These are phyloP conservation scores for Botrytis galanthina DNA, from an alignment of 2,329 filamentous ascomycete genomes.

Conservation along the genomic window DNA sequence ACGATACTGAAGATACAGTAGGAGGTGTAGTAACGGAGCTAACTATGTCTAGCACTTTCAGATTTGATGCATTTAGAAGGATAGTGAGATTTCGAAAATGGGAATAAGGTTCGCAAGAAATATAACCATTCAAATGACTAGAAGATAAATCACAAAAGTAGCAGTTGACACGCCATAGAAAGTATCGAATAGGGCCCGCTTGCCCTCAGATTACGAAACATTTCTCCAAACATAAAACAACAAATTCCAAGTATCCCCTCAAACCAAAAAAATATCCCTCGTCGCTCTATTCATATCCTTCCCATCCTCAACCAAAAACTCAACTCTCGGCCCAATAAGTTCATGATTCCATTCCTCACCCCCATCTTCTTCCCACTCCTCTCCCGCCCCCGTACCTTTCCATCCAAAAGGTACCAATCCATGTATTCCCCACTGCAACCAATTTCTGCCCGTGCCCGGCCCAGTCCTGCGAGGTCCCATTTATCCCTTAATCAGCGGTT, in stretches of 20 bases:
- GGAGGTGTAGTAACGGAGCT: no score
- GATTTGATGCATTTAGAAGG: no score
- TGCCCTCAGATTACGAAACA: not conserved
- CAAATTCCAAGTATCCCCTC: not conserved
- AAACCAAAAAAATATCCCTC: not conserved
- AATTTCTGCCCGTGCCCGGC: not conserved
- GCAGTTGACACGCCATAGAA: not conserved
- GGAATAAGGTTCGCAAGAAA: no score
- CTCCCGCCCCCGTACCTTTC: not conserved
- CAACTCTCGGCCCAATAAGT: not conserved
- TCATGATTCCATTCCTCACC: not conserved
- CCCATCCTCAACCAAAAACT: not conserved
- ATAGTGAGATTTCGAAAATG: not conserved
- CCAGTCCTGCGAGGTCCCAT: not conserved
- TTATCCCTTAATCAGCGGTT: not conserved
- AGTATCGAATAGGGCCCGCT: rapidly evolving
- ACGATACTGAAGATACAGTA: no score
- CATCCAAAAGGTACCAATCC: not conserved
- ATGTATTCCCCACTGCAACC: not conserved
- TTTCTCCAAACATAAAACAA: not conserved
- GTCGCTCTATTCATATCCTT: not conserved
- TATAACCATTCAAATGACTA: no score
- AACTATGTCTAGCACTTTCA: no score
- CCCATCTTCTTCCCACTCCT: not conserved
- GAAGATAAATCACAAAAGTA: not conserved